Conservation (phyloP, 371 early-diverging fungal genomes). For the Rhizomucor miehei region DNA sequence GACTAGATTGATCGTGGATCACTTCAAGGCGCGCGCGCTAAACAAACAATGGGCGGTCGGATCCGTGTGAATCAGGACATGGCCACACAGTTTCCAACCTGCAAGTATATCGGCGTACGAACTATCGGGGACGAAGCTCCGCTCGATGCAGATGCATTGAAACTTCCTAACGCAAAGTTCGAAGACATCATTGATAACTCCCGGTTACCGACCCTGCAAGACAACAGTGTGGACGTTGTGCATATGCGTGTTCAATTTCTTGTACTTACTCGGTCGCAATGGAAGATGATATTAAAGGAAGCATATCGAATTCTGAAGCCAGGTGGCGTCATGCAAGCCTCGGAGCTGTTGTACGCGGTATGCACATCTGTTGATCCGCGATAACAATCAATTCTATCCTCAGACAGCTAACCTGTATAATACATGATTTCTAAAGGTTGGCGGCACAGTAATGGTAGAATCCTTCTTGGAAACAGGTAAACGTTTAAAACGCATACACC, state of each 20-base stretch:
- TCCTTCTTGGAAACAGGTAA: slow-evolving; percentile 37
- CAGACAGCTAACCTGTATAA: background rate
- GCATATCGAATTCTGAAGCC: slow-evolving; percentile 30
- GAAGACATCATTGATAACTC: slow-evolving; percentile 3
- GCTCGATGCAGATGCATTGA: slow-evolving; percentile 15
- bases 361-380: slow-evolving; percentile 5
- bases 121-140: slow-evolving; percentile 1
- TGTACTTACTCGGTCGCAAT: slow-evolving; percentile 8
- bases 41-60: background rate
- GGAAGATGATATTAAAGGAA: slow-evolving; percentile 17
- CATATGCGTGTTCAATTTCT: slow-evolving; percentile 25
- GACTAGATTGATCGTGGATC: too few relatives aligned
- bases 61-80: slow-evolving; percentile 28
- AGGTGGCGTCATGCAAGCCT: slow-evolving; percentile 33
- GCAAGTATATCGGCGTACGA: slow-evolving; percentile 27
- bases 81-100: slow-evolving; percentile 35
- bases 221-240: slow-evolving; percentile 26
- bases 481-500: too few relatives aligned
- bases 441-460: slow-evolving; percentile 37
- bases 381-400: too few relatives aligned
- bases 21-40: too few relatives aligned
- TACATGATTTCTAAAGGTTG: slow-evolving; percentile 12
- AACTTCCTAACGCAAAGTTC: slow-evolving; percentile 26
- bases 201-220: slow-evolving; percentile 9
- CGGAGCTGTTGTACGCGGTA: slow-evolving; percentile 31